phyloP scores from a whole-genome alignment of 1,284 basidiomycete species.

The Irpex sp. region DNA sequence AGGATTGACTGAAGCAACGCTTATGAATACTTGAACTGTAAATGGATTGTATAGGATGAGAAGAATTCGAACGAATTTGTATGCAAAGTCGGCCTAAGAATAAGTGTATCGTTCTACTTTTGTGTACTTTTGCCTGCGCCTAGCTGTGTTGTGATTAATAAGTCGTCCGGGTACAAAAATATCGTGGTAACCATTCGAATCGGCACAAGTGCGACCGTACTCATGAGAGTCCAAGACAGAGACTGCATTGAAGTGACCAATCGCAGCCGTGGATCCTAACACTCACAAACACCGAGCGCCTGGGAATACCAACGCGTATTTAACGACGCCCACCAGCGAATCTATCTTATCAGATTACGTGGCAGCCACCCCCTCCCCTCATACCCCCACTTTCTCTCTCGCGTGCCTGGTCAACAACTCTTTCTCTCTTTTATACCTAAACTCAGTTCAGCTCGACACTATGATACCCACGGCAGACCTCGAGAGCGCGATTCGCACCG shows the following conservation, averaged over 20 bases:
- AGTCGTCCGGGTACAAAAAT: too few species aligned
- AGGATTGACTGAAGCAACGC: not conserved
- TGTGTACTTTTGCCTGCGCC: too few species aligned
- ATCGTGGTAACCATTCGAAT: not conserved
- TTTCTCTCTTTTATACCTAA: not conserved
- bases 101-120: too few species aligned
- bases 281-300: not conserved
- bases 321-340: not conserved
- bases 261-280: not conserved
- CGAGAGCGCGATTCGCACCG: slow-evolving; percentile 53
- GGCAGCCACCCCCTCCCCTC: not conserved
- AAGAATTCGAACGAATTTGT: not conserved
- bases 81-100: not conserved
- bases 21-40: not conserved
- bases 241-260: not conserved
- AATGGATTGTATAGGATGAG: not conserved
- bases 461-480: slow-evolving; percentile 58
- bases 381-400: not conserved
- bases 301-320: not conserved
- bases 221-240: not conserved
- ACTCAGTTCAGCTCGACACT: slow-evolving; percentile 3
- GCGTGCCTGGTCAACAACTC: not conserved
- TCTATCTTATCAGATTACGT: slow-evolving; percentile 27
- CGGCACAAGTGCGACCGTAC: not conserved
- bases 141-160: too few species aligned